Evolutionary conservation across 1,284 basidiomycete species (phyloP), one percentile per base, ranked within the genome.

Genomic region (Sanghuangporus weigelae): DNA sequence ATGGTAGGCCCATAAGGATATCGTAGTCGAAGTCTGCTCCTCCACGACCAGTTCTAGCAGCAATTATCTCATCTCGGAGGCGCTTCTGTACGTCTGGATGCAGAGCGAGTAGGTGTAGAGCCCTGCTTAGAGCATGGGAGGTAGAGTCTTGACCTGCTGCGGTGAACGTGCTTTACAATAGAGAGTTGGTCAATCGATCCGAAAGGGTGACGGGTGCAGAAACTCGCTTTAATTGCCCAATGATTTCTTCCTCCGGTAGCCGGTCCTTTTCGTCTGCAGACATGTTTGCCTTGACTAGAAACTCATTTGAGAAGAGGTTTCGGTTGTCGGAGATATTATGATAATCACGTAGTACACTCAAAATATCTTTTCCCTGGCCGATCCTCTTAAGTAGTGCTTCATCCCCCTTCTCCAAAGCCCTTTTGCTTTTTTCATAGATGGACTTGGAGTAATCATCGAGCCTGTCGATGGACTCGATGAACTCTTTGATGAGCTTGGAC

Each of bases 81-180:
- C 67, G 64, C 6, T 61, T 65, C 61, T 76, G 75, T 2, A 71
- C 69, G 0, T 66, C 63, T 0, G 67, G 70, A 39, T 72, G 55
- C 19, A 66, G 49, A n/a, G 72, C 70, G 8, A 75, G 70, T 36
- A 72, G 60, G 50, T 72, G 66, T 8, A 76, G 67, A 11, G 69
- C 69, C 36, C 72, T 65, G n/a, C 67, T 67, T 6, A 73, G 63
- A 1, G 72, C 70, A 5, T 64, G 68, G 2, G 74, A 69, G 0
- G 73, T 72, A 0, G 75, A 74, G 51, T 75, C 75, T 49, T 71
- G 70, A 8, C 70, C 74, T 8, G 69, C 73, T 26, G 72, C 69
- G 10, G 74, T 66, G 21, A 74, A 64, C 1, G 72, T 72, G 46
- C 73, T 75, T 16, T 38, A 11, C 23, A 31, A 5, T 75, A n/a